Percentiles rank a stretch among this genome's conserved stretches.
Evolutionary conservation across 2,329 filamentous ascomycete genomes (phyloP).

Genomic region (Ophiostoma quercus): DNA sequence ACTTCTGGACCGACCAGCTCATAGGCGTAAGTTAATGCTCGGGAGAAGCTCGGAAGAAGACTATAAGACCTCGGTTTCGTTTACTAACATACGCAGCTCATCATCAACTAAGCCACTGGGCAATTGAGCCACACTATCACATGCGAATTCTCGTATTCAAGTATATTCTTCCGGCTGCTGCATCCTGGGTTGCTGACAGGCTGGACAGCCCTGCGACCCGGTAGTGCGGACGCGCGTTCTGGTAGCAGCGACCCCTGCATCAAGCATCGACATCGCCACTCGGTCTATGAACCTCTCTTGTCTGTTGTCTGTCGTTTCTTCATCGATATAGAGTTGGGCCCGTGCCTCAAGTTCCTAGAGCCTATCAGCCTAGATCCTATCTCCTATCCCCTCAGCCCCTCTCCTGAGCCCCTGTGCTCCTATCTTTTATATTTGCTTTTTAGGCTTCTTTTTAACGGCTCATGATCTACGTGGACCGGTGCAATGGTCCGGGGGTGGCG

Average conservation of each 20-base stretch:
- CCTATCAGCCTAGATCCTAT: not conserved
- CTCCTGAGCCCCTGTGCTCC: not conserved
- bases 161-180: not conserved
- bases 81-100: constrained; percentile 9
- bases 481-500: constrained; percentile 20
- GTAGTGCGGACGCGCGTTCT: constrained; percentile 2
- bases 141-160: not conserved
- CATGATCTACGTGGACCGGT: not conserved
- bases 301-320: not conserved
- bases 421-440: not conserved
- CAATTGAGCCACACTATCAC: not conserved
- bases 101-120: not conserved
- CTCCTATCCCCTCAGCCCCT: not conserved
- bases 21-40: constrained; percentile 46
- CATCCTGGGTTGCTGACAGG: not conserved
- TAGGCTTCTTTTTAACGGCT: constrained; percentile 5
- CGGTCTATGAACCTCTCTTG: not conserved
- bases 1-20: constrained; percentile 53
- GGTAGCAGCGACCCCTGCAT: not conserved
- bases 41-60: not conserved
- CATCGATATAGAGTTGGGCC: constrained; percentile 3
- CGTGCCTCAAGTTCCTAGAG: not conserved
- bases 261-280: not conserved
- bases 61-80: not conserved
- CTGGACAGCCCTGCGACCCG: not conserved